A percentile compares a stretch with the other conserved stretches of the same genome.
Evolutionary conservation across 2,329 filamentous ascomycete genomes (phyloP).

Genomic region (Pestalotiopsis sp.): DNA sequence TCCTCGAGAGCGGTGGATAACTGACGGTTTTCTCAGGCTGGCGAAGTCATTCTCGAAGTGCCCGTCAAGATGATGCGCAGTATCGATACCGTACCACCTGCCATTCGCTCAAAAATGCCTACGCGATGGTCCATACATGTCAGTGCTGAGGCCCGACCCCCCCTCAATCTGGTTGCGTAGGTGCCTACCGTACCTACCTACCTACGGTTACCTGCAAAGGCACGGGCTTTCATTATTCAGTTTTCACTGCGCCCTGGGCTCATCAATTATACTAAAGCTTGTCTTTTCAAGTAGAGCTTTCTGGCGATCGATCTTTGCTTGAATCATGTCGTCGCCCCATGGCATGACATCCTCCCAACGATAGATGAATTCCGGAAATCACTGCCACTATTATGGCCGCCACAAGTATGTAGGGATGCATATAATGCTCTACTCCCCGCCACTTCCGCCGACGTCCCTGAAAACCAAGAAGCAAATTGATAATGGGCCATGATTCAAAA

Average conservation of each 20-base stretch:
- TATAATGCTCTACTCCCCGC: neutral
- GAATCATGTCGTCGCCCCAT: neutral
- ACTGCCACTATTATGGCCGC: constrained; percentile 5
- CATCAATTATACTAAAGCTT: neutral
- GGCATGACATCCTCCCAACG: constrained; percentile 1
- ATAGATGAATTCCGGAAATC: constrained; percentile 7
- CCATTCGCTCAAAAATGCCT: constrained; percentile 4
- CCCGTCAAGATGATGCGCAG: constrained; percentile 8
- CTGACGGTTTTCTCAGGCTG: neutral
- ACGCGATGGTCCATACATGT: neutral
- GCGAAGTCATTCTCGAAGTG: constrained; percentile 9
- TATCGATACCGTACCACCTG: neutral
- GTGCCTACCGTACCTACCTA: neutral
- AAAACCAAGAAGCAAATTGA: too few species aligned
- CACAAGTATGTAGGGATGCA: neutral
- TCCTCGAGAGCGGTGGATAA: neutral
- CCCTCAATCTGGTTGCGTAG: neutral
- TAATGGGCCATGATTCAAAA: too few species aligned
- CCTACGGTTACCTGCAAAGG: neutral
- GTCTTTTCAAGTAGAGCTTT: neutral
- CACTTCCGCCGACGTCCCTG: neutral
- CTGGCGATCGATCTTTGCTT: constrained; percentile 11
- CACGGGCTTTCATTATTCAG: neutral
- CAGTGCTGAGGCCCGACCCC: neutral
- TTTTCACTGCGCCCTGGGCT: neutral